Conservation (phyloP, 1,139 yeast genomes). For the Yamadazyma membranifaciens region DNA sequence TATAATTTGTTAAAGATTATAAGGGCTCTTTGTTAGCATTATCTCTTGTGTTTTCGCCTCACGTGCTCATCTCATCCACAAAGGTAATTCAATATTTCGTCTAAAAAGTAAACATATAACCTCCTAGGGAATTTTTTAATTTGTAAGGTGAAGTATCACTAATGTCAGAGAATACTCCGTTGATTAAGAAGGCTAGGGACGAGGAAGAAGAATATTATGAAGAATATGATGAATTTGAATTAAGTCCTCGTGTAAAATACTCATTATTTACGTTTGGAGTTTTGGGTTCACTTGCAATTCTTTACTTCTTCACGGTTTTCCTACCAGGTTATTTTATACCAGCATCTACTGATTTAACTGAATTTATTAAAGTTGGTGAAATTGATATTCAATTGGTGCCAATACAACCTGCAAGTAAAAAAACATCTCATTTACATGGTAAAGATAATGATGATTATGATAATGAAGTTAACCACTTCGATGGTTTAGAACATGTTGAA, state of each 20-base stretch:
- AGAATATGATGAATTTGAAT: slow-evolving; percentile 18
- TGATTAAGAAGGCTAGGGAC: slow-evolving; percentile 8
- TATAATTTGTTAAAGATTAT: too few relatives aligned
- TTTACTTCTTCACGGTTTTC: slow-evolving; percentile 33
- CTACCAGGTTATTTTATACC: slow-evolving; percentile 40
- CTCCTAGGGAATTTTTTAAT: neutral
- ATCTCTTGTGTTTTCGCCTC: too few relatives aligned
- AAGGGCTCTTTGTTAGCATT: too few relatives aligned
- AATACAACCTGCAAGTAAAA: slow-evolving; percentile 10
- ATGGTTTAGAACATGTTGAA: neutral
- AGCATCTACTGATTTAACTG: slow-evolving; percentile 24
- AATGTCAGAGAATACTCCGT: slow-evolving; percentile 18
- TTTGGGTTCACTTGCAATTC: slow-evolving; percentile 16
- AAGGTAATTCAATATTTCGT: neutral
- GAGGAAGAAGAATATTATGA: slow-evolving; percentile 15
- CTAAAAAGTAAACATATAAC: neutral
- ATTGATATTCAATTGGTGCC: slow-evolving; percentile 27
- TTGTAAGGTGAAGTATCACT: neutral
- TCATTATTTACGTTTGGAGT: slow-evolving; percentile 16
- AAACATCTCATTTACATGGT: neutral
- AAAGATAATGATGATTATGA: slow-evolving; percentile 1
- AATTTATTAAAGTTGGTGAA: slow-evolving; percentile 26
- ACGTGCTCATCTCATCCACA: neutral
- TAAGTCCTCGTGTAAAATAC: slow-evolving; percentile 19
- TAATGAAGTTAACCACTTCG: slow-evolving; percentile 3